Percentiles rank a stretch among this genome's conserved stretches.
These are phyloP conservation scores for Colletotrichum plurivorum DNA, from an alignment of 2,329 filamentous ascomycete genomes.

Conservation along the genomic window DNA sequence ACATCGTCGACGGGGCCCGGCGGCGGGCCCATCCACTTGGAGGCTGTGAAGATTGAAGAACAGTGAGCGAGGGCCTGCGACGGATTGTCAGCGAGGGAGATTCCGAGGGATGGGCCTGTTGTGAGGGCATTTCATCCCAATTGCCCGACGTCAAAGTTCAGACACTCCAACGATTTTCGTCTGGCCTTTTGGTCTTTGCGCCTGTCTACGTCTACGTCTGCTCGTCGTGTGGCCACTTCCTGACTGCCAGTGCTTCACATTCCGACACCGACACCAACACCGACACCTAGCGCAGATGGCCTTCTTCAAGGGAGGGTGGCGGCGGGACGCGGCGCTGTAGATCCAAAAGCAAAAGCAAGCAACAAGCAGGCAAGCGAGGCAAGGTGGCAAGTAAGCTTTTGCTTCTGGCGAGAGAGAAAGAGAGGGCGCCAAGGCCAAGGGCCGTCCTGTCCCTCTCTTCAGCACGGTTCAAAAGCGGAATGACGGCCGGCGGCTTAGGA, in stretches of 20 bases:
- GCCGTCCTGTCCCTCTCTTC: neutral
- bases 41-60: constrained; percentile 4
- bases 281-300: neutral
- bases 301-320: constrained; percentile 16
- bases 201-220: neutral
- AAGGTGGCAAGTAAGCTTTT: neutral
- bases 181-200: neutral
- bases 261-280: constrained; percentile 10
- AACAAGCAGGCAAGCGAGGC: neutral
- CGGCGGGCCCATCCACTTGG: too few species aligned
- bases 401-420: too few species aligned
- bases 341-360: constrained; percentile 2
- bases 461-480: constrained; percentile 25
- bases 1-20: constrained; percentile 23
- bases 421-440: neutral
- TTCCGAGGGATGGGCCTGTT: constrained; percentile 10
- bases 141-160: constrained; percentile 26
- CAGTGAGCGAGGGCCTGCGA: constrained; percentile 9
- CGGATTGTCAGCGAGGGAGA: constrained; percentile 21
- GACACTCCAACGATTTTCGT: constrained; percentile 7
- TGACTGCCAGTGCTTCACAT: constrained; percentile 17
- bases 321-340: neutral
- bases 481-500: constrained; percentile 16
- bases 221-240: neutral
- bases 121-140: constrained; percentile 30